A percentile compares a stretch with the other conserved stretches of the same genome.
These are phyloP conservation scores for Calonectria pseudoturangicola DNA, from an alignment of 2,329 filamentous ascomycete species.

Conservation along the genomic window DNA sequence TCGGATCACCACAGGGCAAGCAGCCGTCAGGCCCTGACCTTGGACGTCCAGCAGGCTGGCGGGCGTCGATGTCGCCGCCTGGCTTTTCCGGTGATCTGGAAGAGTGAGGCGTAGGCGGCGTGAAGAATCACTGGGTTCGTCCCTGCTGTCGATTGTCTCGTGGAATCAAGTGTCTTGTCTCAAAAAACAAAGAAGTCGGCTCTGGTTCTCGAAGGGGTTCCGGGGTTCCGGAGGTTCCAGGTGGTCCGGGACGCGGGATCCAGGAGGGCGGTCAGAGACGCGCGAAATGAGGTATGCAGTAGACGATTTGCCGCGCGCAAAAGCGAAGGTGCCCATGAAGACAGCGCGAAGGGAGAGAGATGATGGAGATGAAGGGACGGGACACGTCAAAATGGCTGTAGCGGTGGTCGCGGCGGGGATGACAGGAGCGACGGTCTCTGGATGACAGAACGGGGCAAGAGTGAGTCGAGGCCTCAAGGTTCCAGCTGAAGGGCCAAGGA, in stretches of 20 bases:
- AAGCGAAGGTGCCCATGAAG: neutral
- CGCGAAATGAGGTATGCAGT: conserved; percentile 27
- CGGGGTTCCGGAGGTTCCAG: conserved; percentile 32
- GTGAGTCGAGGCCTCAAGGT: conserved; percentile 30
- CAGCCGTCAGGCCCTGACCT: conserved; percentile 12
- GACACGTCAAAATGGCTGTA: neutral
- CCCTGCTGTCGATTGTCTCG: conserved; percentile 22
- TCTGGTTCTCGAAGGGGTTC: conserved; percentile 33
- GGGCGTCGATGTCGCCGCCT: conserved; percentile 21
- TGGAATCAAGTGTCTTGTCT: conserved; percentile 37
- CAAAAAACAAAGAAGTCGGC: conserved; percentile 25
- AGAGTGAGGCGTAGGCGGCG: conserved; percentile 24
- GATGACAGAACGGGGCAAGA: conserved; percentile 26
- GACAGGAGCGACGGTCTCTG: conserved; percentile 18
- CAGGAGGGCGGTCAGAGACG: conserved; percentile 23
- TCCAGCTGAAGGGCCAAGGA: conserved; percentile 31
- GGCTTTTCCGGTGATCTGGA: conserved; percentile 12
- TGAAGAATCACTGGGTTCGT: conserved; percentile 23
- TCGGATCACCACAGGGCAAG: conserved; percentile 29
- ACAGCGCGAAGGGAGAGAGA: conserved; percentile 7
- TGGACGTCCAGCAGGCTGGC: neutral
- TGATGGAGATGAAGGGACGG: conserved; percentile 10
- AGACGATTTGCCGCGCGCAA: conserved; percentile 18
- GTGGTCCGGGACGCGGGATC: conserved; percentile 8
- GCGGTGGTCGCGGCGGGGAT: neutral